Conservation (phyloP, 106 monocot genomes). For the Ottelia alismoides region DNA sequence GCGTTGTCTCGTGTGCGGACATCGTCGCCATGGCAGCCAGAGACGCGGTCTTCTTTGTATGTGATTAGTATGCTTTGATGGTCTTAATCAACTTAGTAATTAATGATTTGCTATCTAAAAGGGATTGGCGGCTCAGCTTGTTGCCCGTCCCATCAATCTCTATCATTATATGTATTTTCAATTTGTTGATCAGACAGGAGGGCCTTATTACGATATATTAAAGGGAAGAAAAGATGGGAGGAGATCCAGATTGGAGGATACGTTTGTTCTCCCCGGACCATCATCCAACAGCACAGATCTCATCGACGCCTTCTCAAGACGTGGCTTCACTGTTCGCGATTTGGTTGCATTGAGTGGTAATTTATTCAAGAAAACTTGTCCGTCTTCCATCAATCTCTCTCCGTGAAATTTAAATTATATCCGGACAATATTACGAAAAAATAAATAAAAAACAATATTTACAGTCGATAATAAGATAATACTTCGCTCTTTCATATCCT, state of each 20-base stretch:
- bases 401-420: too few species aligned
- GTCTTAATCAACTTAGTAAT: too few species aligned
- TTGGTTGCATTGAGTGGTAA: conserved; percentile 57
- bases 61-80: too few species aligned
- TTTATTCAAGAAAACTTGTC: too few species aligned
- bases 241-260: conserved; percentile 53
- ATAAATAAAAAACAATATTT: not conserved
- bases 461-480: not conserved
- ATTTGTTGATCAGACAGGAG: conserved; percentile 49
- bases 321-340: conserved; percentile 45
- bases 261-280: conserved; percentile 43
- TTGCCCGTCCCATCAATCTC: not conserved
- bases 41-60: conserved; percentile 69
- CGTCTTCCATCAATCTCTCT: too few species aligned
- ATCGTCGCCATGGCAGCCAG: conserved; percentile 65
- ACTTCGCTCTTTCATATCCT: not conserved
- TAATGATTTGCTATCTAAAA: too few species aligned
- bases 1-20: conserved; percentile 71
- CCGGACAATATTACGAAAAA: too few species aligned
- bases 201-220: conserved; percentile 41
- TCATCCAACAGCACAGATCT: conserved; percentile 35
- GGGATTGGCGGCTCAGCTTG: not conserved
- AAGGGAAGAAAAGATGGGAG: conserved; percentile 64
- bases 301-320: conserved; percentile 36
- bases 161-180: not conserved